Conservation (phyloP, 768 basidiomycete species). For the Tricholoma matsutake region DNA sequence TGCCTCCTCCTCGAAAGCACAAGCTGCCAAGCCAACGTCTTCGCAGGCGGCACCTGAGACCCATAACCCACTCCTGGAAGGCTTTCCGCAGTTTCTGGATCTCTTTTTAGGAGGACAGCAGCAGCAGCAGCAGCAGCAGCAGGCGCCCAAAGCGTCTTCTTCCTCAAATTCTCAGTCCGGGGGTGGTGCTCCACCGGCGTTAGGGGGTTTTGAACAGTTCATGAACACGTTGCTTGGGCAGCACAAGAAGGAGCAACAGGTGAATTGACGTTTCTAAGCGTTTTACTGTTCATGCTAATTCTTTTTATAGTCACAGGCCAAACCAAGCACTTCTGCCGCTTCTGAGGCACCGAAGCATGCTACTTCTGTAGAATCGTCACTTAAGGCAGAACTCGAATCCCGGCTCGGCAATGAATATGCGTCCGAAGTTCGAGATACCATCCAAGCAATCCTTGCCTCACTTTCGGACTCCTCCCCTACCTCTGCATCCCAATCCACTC, state of each 20-base stretch:
- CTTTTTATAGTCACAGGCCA: neutral
- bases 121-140: neutral
- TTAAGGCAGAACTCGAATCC: constrained; percentile 31
- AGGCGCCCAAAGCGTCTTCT: neutral
- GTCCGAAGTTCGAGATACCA: constrained; percentile 37
- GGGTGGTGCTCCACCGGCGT: neutral
- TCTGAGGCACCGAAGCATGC: constrained; percentile 3
- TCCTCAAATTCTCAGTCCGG: neutral
- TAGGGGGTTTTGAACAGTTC: neutral
- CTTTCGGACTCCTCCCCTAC: constrained; percentile 20
- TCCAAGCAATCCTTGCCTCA: constrained; percentile 37
- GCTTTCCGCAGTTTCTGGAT: constrained; percentile 9
- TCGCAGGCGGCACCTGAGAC: neutral
- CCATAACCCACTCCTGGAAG: neutral
- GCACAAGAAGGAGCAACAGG: neutral
- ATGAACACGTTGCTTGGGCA: neutral
- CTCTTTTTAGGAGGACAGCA: constrained; percentile 10
- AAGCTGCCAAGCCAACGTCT: neutral
- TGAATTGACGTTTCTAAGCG: neutral
- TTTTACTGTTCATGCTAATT: neutral
- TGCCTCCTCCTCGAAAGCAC: neutral
- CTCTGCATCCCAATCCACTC: neutral
- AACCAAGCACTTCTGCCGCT: neutral
- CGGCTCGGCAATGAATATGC: constrained; percentile 28
- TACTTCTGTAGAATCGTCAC: constrained; percentile 3